Base-by-base conservation (phyloP, 495 filamentous ascomycete genomes). In the Zalerion maritima region DNA sequence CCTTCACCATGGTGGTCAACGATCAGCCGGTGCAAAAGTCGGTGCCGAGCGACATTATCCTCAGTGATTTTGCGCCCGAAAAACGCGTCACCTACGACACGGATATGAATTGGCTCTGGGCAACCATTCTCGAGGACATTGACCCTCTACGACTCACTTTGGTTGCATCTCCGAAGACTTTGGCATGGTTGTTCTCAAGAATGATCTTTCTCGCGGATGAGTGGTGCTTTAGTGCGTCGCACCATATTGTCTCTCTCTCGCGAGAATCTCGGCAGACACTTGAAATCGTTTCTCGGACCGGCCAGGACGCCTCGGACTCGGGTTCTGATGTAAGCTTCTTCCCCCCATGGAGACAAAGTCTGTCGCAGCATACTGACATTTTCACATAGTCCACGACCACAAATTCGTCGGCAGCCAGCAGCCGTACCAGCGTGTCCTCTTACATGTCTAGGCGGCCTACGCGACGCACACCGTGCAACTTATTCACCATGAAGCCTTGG, bases 231-330 rank as follows among this genome's bases (percentile, higher is more conserved):
- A 41, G 45, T 12, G 45, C 47, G n/a, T 45, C 40, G 1, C 49
- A 50, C 15, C 59, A 67, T 27, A 54, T 65, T 14, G 42, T 67
- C n/a, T 58, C 54, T 1, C 20, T 48, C 41, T 60, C 9, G 37
- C 40, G 3, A 31, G 44, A 11, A 21, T 32, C 1, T 32, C 20
- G 20, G 40, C 35, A 6, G 31, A 26, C 3, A 16, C 31, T 13
- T 9, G 4, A 10, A 18, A 13, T 21, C 14, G 11, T 23, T 20
- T 5, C 14, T 14, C 24, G 12, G 14, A n/a, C 31, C 14, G 22
- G 24, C 24, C 29, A 14, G 9, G 14, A 29, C 10, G 7, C 21
- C 12, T 2, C 19, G 9, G 26, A 29, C 18, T 20, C 28, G 13
- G 12, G 30, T 12, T 31, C 40, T 9, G n/a, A n/a, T n/a, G n/a